Percentiles rank a stretch among this genome's conserved stretches.
These are phyloP conservation scores for Colletotrichum sp. DNA, from an alignment of 2,329 filamentous ascomycete species.

Conservation along the genomic window DNA sequence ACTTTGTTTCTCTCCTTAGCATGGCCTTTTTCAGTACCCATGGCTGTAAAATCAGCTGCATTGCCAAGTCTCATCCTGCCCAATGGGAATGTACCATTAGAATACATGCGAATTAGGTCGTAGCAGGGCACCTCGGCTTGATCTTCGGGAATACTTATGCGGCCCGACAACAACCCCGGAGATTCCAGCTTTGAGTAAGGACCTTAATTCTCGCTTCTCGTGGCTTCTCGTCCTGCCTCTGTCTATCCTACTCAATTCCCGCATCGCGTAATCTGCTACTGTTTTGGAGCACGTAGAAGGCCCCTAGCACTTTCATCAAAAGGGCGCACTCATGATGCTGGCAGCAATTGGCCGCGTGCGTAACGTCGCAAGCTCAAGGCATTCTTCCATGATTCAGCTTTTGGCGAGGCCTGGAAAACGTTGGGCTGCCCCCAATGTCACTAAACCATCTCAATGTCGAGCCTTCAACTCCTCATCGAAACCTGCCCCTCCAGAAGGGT, in stretches of 20 bases:
- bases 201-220: background rate
- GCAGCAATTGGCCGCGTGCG: background rate
- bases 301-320: background rate
- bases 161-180: background rate
- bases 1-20: too few relatives aligned
- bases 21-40: too few relatives aligned
- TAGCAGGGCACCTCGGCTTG: background rate
- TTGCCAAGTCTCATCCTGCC: background rate
- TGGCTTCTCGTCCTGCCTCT: background rate
- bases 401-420: background rate
- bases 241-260: background rate
- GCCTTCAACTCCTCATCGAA: background rate
- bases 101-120: background rate
- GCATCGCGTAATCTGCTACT: background rate
- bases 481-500: background rate
- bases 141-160: background rate
- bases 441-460: accelerated
- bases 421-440: accelerated
- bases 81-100: background rate
- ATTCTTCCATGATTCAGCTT: background rate
- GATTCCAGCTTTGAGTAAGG: background rate
- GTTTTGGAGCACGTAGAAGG: background rate
- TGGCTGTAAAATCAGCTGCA: too few relatives aligned
- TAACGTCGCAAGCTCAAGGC: background rate
- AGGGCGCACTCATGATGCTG: background rate